Evolutionary conservation across 2,329 filamentous ascomycete species (phyloP).

Genomic region (Clonostachys chloroleuca): DNA sequence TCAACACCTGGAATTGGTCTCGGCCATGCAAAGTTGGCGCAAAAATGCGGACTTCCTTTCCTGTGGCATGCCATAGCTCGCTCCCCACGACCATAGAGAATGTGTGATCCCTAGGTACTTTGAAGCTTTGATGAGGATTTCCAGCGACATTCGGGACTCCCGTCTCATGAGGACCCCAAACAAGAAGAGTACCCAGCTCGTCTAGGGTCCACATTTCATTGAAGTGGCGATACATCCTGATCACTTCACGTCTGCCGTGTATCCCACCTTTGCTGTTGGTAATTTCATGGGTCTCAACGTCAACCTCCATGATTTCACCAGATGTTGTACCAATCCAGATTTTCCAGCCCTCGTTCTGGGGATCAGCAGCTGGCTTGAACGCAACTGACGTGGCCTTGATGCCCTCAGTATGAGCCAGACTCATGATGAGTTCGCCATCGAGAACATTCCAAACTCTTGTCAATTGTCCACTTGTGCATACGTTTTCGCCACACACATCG

Average conservation of each 20-base stretch:
- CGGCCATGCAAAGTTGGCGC: conserved; percentile 66
- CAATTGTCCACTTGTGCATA: conserved; percentile 81
- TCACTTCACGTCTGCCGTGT: conserved; percentile 74
- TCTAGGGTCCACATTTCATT: conserved; percentile 94
- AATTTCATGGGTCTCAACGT: conserved; percentile 70
- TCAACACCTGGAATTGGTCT: conserved; percentile 69
- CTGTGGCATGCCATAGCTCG: conserved; percentile 81
- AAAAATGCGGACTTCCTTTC: conserved; percentile 85
- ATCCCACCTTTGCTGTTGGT: conserved; percentile 64
- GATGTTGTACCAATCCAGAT: conserved; percentile 88
- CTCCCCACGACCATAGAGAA: conserved; percentile 86
- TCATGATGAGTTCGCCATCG: conserved; percentile 79
- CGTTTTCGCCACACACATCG: conserved; percentile 81
- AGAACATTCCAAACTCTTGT: conserved; percentile 85
- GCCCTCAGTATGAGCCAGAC: conserved; percentile 77
- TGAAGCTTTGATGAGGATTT: conserved; percentile 68
- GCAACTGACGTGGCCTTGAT: conserved; percentile 75
- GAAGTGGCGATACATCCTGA: conserved; percentile 79
- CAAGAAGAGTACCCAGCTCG: conserved; percentile 77
- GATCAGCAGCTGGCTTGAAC: conserved; percentile 77
- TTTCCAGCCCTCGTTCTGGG: conserved; percentile 74
- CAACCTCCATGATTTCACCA: conserved; percentile 86
- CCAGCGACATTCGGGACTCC: conserved; percentile 71
- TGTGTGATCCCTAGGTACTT: conserved; percentile 74
- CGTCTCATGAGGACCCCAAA: conserved; percentile 76